Evolutionary conservation across 2,329 filamentous ascomycete genomes (phyloP).

Genomic region (Penicillium sp.): DNA sequence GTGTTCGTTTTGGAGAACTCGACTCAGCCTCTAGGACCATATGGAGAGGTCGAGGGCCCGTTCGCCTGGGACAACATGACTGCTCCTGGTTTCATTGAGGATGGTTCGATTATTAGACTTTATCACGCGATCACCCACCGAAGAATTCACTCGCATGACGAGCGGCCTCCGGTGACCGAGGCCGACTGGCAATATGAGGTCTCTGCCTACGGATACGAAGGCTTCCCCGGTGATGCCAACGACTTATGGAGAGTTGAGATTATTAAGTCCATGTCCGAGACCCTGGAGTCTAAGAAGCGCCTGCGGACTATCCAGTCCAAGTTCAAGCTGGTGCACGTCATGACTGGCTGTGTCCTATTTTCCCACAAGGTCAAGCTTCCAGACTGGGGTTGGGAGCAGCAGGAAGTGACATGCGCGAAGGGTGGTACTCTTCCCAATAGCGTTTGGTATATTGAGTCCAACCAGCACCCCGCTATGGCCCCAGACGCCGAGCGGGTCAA

Average conservation of each 20-base stretch:
- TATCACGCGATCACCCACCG: slow-evolving; percentile 82
- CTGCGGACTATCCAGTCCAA: slow-evolving; percentile 94
- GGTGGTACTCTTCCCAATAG: slow-evolving; percentile 93
- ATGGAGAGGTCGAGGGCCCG: slow-evolving; percentile 77
- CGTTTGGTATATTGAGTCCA: slow-evolving; percentile 93
- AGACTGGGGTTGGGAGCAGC: slow-evolving; percentile 96
- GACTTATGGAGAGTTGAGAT: slow-evolving; percentile 95
- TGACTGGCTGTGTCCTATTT: slow-evolving; percentile 95
- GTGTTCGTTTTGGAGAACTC: slow-evolving; percentile 92
- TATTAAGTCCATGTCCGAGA: slow-evolving; percentile 80
- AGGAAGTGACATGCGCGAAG: slow-evolving; percentile 96
- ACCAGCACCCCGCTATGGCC: slow-evolving; percentile 75
- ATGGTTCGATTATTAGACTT: slow-evolving; percentile 76
- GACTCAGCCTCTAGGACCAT: slow-evolving; percentile 77
- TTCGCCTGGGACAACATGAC: slow-evolving; percentile 78
- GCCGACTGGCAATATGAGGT: slow-evolving; percentile 94
- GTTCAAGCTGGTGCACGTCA: slow-evolving; percentile 90
- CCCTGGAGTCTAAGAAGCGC: slow-evolving; percentile 73
- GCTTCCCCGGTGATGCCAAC: slow-evolving; percentile 94
- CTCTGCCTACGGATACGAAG: slow-evolving; percentile 94
- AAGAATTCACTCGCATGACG: slow-evolving; percentile 89
- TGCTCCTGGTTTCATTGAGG: slow-evolving; percentile 61
- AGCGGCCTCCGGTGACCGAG: slow-evolving; percentile 80
- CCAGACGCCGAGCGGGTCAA: slow-evolving; percentile 86
- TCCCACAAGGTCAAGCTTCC: slow-evolving; percentile 99